A percentile compares a stretch with the other conserved stretches of the same genome.
These are phyloP conservation scores for Oidiodendron maius DNA, from an alignment of 495 filamentous ascomycete species.

Conservation along the genomic window DNA sequence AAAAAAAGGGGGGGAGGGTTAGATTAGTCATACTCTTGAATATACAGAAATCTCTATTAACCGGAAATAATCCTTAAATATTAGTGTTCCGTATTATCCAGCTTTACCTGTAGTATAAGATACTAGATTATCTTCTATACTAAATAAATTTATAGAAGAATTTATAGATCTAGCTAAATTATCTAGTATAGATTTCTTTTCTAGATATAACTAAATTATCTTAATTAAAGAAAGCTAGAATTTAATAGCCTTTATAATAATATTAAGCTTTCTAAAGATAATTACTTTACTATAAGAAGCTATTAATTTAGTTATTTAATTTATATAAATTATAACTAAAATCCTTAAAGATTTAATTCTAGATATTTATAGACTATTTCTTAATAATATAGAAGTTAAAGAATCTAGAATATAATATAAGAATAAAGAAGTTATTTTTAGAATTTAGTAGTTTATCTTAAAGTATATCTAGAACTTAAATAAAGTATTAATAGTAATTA, in stretches of 20 bases:
- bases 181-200: background rate
- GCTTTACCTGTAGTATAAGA: no score
- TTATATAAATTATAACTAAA: background rate
- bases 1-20: no score
- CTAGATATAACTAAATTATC: background rate
- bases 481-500: no score
- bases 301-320: conserved; percentile 1
- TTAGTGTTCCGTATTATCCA: no score
- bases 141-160: background rate
- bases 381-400: background rate
- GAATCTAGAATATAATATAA: background rate
- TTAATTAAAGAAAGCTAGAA: background rate
- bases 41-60: no score
- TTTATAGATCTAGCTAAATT: background rate
- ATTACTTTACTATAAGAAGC: background rate
- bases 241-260: conserved; percentile 1
- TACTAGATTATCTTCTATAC: background rate
- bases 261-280: background rate
- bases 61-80: no score
- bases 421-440: background rate
- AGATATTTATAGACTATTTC: background rate
- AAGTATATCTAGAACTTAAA: background rate
- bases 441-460: background rate
- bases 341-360: background rate
- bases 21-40: no score